Base-by-base conservation (phyloP, 2,329 filamentous ascomycete species). In the Sporothrix dimorphospora region DNA sequence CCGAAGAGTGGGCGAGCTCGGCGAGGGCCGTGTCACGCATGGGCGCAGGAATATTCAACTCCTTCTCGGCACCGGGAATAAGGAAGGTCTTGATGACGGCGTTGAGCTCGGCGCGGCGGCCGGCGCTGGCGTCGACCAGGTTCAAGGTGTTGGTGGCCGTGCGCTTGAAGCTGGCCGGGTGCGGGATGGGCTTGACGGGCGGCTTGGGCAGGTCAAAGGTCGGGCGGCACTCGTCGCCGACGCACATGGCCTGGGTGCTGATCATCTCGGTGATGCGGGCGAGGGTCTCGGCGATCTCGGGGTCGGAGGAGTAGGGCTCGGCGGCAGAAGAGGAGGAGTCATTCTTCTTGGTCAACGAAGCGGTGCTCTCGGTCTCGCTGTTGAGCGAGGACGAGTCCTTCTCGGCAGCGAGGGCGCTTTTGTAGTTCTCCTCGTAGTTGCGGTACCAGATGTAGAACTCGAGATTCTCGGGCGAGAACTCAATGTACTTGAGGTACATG, bases 391-490 rank as follows among this genome's bases (percentile, higher is more conserved):
- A 70, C 19, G 74, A 75, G 66, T 78, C 77, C 74, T 77, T 79
- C 66, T 79, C 77, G 45, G 24, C 65, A 40, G 49, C 47, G 1
- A 55, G 38, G 42, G 30, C 16, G 24, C 63, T 63, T 57, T 69
- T 73, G 72, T 76, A 81, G 19, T 76, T 76, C 11, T 77, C 74
- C 74, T 85, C 81, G 71, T 84, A 85, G 75, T 82, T 83, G 73
- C 81, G 82, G 78, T 77, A 85, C 84, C 84, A 85, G 51, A 85
- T 79, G 74, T 83, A 85, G 72, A 85, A 85, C 76, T 85, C 84
- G 9, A 85, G 80, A 74, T 85, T 85, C 77, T 85, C 84, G 0
- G 82, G 78, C 1, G 83, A 85, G 77, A 80, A 82, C 76, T 85
- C 84, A 65, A 85, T 84, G 75, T 85, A 81, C 76, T 84, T 85